phyloP scores from a whole-genome alignment of 345 rosid species.

The Trapa incisa region DNA sequence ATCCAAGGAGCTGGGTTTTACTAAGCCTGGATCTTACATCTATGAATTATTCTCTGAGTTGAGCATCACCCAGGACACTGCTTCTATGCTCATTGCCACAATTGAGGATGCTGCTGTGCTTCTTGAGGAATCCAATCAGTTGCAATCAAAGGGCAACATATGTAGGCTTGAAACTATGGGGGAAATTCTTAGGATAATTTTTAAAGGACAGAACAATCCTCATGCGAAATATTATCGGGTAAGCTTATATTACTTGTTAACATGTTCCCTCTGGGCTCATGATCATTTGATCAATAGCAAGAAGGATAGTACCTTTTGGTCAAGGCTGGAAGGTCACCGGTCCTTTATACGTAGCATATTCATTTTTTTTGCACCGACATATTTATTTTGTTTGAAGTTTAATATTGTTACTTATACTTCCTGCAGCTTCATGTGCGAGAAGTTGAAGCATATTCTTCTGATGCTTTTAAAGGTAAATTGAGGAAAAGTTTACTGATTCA shows the following conservation, averaged over 20 bases:
- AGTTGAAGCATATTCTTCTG: constrained; percentile 37
- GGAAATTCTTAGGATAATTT: constrained; percentile 61
- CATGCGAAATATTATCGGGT: constrained; percentile 73
- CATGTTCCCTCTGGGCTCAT: background rate
- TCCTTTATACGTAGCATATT: background rate
- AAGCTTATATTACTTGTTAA: constrained; percentile 24
- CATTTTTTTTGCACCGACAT: no score
- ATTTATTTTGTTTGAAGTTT: background rate
- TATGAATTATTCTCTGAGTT: constrained; percentile 72
- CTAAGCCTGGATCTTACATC: constrained; percentile 83
- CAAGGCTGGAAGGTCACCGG: background rate
- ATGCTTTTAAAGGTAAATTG: constrained; percentile 50
- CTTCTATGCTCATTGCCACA: constrained; percentile 51
- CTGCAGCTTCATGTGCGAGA: constrained; percentile 86
- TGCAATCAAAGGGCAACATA: constrained; percentile 25
- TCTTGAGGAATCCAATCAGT: constrained; percentile 64
- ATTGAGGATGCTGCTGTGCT: constrained; percentile 66
- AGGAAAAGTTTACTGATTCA: constrained; percentile 5
- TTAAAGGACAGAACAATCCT: constrained; percentile 41
- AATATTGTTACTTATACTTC: constrained; percentile 1
- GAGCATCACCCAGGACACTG: constrained; percentile 68
- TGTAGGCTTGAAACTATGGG: constrained; percentile 71
- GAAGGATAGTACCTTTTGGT: background rate
- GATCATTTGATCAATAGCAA: background rate
- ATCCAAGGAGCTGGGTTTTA: constrained; percentile 71